Base-by-base conservation (phyloP, 2,329 filamentous ascomycete species). In the Xylariaceae sp. region DNA sequence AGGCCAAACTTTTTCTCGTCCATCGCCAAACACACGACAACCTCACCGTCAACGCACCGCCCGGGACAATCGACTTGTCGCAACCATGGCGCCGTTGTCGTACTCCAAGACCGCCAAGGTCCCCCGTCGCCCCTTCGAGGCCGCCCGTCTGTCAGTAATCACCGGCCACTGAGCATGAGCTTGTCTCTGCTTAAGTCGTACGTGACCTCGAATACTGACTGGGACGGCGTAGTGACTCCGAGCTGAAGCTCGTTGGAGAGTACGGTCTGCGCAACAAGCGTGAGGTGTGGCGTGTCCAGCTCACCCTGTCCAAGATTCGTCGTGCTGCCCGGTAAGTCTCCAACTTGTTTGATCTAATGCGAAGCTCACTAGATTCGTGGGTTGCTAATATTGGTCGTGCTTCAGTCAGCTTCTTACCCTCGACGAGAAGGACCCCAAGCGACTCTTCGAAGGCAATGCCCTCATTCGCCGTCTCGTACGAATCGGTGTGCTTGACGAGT, bases 81-180 rank as follows among this genome's bases (percentile, higher is more conserved):
- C 54, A 48, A 55, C 24, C 48, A 65, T 65, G 64, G 57, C 60
- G 57, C 61, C 64, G 55, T 70, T 80, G 65, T 83, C 82, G 59
- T 94, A 95, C 77, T 93, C 84, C 67, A 98, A 98, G 87, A 98
- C 92, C 78, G 93, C 93, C 69, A 94, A 94, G 83, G 88, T 94
- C 77, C 89, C 90, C 63, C 78, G 83, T 72, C 84, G 90, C 75
- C 90, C 92, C 64, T 96, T 94, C 80, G 92, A 96, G 85, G 90
- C 89, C 72, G 92, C 92, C 75, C 92, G 92, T 84, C 80, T 98
- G 92, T 96, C 83, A 85, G 90, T 94, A 80, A 60, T 72, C 70
- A 72, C 78, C 78, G 88, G 83, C 90, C 92, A 96, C 83, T 96
- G 83, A 94, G 80, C 77, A 77, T 66, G 83, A 94, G 90, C 89